Percentiles rank a stretch among this genome's conserved stretches.
Evolutionary conservation across 78 protist genomes (phyloP).

Genomic region (Dictyostelium capitatum): DNA sequence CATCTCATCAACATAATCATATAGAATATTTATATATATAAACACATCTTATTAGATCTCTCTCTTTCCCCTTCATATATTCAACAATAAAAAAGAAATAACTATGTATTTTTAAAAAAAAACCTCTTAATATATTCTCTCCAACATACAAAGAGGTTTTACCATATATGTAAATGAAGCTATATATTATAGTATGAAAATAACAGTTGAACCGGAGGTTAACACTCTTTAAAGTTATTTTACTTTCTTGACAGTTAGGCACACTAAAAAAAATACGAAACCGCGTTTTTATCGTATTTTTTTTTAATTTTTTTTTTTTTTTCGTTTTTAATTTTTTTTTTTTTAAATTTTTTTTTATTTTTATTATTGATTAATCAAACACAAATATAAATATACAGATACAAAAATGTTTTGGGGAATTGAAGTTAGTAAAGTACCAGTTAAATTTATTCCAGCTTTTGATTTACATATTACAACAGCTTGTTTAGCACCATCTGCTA

Average conservation of each 20-base stretch:
- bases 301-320: not conserved
- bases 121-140: too few relatives aligned
- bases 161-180: too few relatives aligned
- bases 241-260: too few relatives aligned
- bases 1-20: not conserved
- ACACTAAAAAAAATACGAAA: too few relatives aligned
- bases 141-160: too few relatives aligned
- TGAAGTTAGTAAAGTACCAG: conserved; percentile 27
- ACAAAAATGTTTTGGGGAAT: conserved; percentile 53
- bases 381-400: not conserved
- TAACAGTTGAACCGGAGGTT: too few relatives aligned
- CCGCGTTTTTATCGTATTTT: conserved; percentile 1
- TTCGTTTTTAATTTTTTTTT: not conserved
- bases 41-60: not conserved
- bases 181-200: too few relatives aligned
- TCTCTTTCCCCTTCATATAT: too few relatives aligned
- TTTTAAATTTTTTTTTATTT: conserved; percentile 2
- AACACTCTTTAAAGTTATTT: too few relatives aligned
- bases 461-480: conserved; percentile 59
- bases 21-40: too few relatives aligned
- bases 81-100: too few relatives aligned
- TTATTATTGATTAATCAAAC: not conserved
- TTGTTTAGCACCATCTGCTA: conserved; percentile 44
- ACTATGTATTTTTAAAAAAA: too few relatives aligned
- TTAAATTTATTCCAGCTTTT: conserved; percentile 48